Evolutionary conservation across 139 green algal genomes (phyloP).

Genomic region (Chlorella sp.): DNA sequence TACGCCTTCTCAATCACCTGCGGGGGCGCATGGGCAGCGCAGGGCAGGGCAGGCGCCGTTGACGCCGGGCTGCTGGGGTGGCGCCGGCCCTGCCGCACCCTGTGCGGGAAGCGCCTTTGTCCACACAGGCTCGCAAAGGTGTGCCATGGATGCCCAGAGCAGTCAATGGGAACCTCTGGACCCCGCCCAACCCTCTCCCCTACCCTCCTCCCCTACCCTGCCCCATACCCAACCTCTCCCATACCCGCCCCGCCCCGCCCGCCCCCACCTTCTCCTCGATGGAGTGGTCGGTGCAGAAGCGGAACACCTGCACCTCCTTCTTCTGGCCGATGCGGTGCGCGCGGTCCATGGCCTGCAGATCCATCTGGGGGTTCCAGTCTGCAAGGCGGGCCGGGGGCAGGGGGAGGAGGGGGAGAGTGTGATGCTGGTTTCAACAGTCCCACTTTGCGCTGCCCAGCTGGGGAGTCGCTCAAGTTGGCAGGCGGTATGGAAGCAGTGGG

Average conservation of each 20-base stretch:
- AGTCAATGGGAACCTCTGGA: no score
- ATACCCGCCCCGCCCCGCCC: no score
- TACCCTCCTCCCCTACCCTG: not conserved
- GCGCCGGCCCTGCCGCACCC: no score
- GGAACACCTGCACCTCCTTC: constrained; percentile 99
- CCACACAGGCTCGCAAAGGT: not conserved
- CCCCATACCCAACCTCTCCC: not conserved
- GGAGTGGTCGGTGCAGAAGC: constrained; percentile 96
- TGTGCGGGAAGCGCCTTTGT: no score
- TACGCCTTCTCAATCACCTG: constrained; percentile 99
- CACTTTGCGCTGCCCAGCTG: no score
- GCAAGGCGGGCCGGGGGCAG: not conserved
- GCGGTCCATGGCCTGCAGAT: constrained; percentile 98
- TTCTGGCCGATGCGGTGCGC: constrained; percentile 99
- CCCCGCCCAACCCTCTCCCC: not conserved
- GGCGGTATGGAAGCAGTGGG: no score
- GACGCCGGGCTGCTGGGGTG: no score
- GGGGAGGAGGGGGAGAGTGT: not conserved
- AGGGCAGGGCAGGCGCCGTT: not conserved
- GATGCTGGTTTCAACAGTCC: no score
- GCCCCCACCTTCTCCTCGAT: constrained; percentile 97
- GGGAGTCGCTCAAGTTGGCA: no score
- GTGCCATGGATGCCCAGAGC: not conserved
- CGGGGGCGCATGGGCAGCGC: not conserved
- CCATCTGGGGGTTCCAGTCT: constrained; percentile 93